A percentile compares a stretch with the other conserved stretches of the same genome.
These are phyloP conservation scores for Pseudomassariella vexata DNA, from an alignment of 2,329 filamentous ascomycete species.

Conservation along the genomic window DNA sequence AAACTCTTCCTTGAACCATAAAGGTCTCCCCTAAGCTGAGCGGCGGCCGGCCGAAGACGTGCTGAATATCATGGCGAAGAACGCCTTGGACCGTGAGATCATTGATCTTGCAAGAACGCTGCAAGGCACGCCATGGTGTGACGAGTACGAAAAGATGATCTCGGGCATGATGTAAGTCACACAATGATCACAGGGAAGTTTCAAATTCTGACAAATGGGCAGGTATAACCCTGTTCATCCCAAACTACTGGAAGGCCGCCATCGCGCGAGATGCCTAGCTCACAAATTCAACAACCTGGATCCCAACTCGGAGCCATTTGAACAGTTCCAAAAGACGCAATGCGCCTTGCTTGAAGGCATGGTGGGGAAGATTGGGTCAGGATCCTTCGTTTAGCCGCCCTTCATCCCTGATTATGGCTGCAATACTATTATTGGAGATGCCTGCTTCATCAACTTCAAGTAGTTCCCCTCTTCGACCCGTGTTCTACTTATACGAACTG, in stretches of 20 bases:
- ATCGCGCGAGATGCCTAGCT: slow-evolving; percentile 47
- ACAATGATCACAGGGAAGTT: background rate
- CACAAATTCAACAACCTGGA: slow-evolving; percentile 55
- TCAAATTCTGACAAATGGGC: background rate
- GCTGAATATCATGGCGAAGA: slow-evolving; percentile 27
- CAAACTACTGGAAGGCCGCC: slow-evolving; percentile 43
- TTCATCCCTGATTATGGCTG: slow-evolving; percentile 60
- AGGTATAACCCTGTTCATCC: slow-evolving; percentile 46
- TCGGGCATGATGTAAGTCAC: slow-evolving; percentile 51
- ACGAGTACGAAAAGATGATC: slow-evolving; percentile 60
- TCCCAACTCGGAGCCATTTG: slow-evolving; percentile 37
- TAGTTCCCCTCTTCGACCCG: too few relatives aligned
- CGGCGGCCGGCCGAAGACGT: too few relatives aligned
- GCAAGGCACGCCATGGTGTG: slow-evolving; percentile 48
- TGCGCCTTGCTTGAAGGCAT: slow-evolving; percentile 42
- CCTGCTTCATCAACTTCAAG: slow-evolving; percentile 61
- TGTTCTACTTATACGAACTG: slow-evolving; percentile 1
- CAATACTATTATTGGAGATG: slow-evolving; percentile 55
- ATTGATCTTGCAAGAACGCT: slow-evolving; percentile 41
- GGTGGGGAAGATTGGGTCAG: slow-evolving; percentile 43
- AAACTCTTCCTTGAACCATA: too few relatives aligned
- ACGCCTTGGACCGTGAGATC: slow-evolving; percentile 32
- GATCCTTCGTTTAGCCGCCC: slow-evolving; percentile 54
- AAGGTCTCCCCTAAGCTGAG: too few relatives aligned
- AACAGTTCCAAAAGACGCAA: slow-evolving; percentile 31